Evolutionary conservation across 1,284 basidiomycete genomes (phyloP).

Genomic region (Kwoniella shivajii): DNA sequence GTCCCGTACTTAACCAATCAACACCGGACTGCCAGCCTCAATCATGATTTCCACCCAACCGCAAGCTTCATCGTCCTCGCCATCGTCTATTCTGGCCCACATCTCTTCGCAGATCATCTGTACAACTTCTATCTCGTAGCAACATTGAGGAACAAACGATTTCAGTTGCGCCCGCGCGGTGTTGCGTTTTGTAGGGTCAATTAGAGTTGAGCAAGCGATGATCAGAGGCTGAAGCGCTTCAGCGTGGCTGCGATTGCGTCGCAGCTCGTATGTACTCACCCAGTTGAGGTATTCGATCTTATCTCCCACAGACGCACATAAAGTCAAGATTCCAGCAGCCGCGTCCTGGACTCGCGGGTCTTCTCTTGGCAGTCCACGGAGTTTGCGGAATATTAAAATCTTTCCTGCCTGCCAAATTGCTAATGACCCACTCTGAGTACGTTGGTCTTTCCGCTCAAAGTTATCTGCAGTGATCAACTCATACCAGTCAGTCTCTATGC

Average conservation of each 20-base stretch:
- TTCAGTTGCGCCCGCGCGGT: slow-evolving; percentile 30
- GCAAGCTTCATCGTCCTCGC: slow-evolving; percentile 41
- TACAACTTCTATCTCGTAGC: slow-evolving; percentile 39
- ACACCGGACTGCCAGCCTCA: slow-evolving; percentile 39
- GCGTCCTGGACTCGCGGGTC: slow-evolving; percentile 34
- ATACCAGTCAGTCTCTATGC: slow-evolving; percentile 4
- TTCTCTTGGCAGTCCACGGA: slow-evolving; percentile 22
- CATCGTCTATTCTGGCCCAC: slow-evolving; percentile 44
- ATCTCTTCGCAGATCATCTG: slow-evolving; percentile 38
- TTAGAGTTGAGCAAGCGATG: slow-evolving; percentile 34
- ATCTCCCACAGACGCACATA: slow-evolving; percentile 40
- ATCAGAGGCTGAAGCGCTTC: slow-evolving; percentile 24
- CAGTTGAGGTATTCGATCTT: slow-evolving; percentile 51
- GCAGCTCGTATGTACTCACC: slow-evolving; percentile 23
- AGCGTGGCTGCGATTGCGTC: background rate
- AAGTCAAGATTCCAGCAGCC: slow-evolving; percentile 34
- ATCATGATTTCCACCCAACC: slow-evolving; percentile 41
- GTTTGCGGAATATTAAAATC: slow-evolving; percentile 36
- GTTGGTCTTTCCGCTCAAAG: slow-evolving; percentile 15
- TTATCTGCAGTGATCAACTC: background rate
- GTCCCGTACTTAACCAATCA: slow-evolving; percentile 16
- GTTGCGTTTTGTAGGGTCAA: slow-evolving; percentile 27
- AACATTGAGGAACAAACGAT: slow-evolving; percentile 44
- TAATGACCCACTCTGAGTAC: slow-evolving; percentile 37
- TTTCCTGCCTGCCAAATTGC: slow-evolving; percentile 41